Conservation (phyloP, 768 basidiomycete genomes). For the Calocybe cyanea region DNA sequence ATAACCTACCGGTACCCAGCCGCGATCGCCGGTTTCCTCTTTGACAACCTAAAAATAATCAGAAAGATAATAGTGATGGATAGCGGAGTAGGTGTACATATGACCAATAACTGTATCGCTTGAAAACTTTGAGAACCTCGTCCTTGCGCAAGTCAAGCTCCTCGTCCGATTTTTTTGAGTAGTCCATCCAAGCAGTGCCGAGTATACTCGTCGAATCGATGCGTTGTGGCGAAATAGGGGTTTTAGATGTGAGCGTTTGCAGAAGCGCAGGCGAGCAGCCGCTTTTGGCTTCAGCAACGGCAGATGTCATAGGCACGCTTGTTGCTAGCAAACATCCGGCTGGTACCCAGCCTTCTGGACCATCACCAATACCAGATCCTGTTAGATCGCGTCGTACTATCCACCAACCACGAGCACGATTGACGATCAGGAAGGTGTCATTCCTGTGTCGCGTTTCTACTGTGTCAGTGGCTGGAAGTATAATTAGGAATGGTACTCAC, state of each 20-base stretch:
- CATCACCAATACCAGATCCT: conserved; percentile 77
- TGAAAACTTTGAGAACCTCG: conserved; percentile 87
- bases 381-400: conserved; percentile 93
- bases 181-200: conserved; percentile 95
- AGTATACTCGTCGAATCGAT: conserved; percentile 97
- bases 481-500: conserved; percentile 42
- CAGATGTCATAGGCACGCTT: conserved; percentile 83
- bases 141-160: conserved; percentile 89
- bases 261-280: conserved; percentile 25
- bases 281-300: conserved; percentile 72
- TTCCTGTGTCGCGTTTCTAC: conserved; percentile 49
- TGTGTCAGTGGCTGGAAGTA: conserved; percentile 1
- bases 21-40: conserved; percentile 88
- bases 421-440: conserved; percentile 90
- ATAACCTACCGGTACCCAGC: conserved; percentile 84
- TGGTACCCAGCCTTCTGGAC: conserved; percentile 96
- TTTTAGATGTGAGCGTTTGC: conserved; percentile 45
- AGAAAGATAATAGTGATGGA: conserved; percentile 2
- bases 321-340: conserved; percentile 96
- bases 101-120: conserved; percentile 98
- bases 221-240: conserved; percentile 82
- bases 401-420: conserved; percentile 97
- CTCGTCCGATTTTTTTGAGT: conserved; percentile 88
- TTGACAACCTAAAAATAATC: conserved; percentile 74
- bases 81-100: conserved; percentile 51